phyloP scores from a whole-genome alignment of 352 stramenopile species.

The Phytophthora ramorum region DNA sequence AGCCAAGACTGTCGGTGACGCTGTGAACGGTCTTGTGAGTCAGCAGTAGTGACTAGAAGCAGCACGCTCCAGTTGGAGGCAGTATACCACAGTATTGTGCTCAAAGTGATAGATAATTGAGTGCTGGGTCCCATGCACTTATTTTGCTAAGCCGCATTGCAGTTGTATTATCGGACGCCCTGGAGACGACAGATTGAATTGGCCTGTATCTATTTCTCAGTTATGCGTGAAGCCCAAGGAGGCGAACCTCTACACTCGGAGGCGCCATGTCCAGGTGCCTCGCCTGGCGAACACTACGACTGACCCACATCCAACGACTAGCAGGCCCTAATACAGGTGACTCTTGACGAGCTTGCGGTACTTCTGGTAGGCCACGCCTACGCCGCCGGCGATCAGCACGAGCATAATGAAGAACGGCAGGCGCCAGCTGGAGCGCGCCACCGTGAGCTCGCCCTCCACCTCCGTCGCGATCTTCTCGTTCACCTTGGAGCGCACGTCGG shows the following conservation, averaged over 20 bases:
- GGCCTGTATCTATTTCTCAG: constrained; percentile 27
- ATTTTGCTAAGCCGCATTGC: too few species aligned
- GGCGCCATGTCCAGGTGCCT: constrained; percentile 7
- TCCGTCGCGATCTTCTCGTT: constrained; percentile 73
- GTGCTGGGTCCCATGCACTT: too few species aligned
- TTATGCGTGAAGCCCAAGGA: constrained; percentile 8
- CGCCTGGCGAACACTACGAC: constrained; percentile 29
- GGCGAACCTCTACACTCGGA: constrained; percentile 16
- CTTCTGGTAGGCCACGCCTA: constrained; percentile 84
- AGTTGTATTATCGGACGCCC: too few species aligned
- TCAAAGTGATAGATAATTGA: too few species aligned
- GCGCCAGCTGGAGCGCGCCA: constrained; percentile 73
- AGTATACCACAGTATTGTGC: too few species aligned
- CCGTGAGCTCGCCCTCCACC: constrained; percentile 73
- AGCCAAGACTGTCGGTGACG: too few species aligned
- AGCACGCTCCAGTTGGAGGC: too few species aligned
- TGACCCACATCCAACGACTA: constrained; percentile 25
- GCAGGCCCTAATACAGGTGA: constrained; percentile 68
- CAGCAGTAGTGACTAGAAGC: too few species aligned
- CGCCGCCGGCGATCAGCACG: constrained; percentile 56
- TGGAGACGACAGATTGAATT: too few species aligned
- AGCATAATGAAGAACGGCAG: constrained; percentile 84
- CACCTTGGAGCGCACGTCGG: constrained; percentile 63
- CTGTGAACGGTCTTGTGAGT: too few species aligned
- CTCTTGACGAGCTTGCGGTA: constrained; percentile 89